Conservation (phyloP, 257 asterid genomes). For the Ophiorrhiza pumila region DNA sequence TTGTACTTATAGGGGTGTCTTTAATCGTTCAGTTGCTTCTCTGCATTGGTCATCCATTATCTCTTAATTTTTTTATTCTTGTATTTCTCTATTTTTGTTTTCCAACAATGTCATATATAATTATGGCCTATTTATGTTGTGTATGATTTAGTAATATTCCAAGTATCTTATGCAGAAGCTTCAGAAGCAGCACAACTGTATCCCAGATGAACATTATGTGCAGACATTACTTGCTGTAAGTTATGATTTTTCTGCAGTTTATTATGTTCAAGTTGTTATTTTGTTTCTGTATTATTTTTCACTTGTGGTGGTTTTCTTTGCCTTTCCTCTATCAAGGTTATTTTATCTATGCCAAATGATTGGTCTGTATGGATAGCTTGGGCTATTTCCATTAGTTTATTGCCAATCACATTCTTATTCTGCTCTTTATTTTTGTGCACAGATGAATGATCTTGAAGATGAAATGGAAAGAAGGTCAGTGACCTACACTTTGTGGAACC, state of each 20-base stretch:
- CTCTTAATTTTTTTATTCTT: not conserved
- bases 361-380: not conserved
- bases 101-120: not conserved
- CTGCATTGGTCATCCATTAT: not conserved
- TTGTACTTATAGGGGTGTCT: not conserved
- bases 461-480: constrained; percentile 89
- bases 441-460: constrained; percentile 75
- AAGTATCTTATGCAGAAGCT: constrained; percentile 63
- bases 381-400: not conserved
- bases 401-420: not conserved
- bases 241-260: constrained; percentile 4
- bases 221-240: constrained; percentile 86
- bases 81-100: not conserved
- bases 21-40: not conserved
- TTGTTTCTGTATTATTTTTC: not conserved
- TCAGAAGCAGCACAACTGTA: constrained; percentile 93
- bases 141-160: constrained; percentile 19
- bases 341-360: not conserved
- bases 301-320: not conserved
- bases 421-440: constrained; percentile 11
- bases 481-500: constrained; percentile 86
- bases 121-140: not conserved
- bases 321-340: not conserved
- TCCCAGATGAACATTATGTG: constrained; percentile 98
- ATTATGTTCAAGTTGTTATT: not conserved